Evolutionary conservation across 257 asterid genomes (phyloP).

Genomic region (Solanum piurae): DNA sequence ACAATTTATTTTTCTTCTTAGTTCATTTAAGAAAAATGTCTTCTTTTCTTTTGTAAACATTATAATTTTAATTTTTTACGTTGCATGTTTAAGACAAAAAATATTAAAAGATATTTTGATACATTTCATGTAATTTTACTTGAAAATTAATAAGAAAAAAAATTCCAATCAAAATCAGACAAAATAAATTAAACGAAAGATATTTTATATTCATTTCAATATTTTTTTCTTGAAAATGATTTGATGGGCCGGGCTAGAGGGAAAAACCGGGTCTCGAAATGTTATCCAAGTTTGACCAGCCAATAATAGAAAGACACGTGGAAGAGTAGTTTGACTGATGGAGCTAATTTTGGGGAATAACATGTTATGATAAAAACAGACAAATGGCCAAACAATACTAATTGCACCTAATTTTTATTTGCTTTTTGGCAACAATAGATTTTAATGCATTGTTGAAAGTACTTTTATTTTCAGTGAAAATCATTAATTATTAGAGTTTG

Average conservation of each 20-base stretch:
- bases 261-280: background rate
- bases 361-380: background rate
- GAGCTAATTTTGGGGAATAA: background rate
- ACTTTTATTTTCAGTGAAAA: background rate
- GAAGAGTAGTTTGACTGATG: background rate
- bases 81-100: background rate
- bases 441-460: background rate
- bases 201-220: no score
- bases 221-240: background rate
- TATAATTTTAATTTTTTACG: no score
- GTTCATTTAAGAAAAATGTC: background rate
- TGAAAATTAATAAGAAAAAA: no score
- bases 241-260: background rate
- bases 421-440: background rate
- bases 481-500: background rate
- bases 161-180: no score
- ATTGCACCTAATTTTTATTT: background rate
- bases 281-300: constrained; percentile 11
- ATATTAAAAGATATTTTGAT: background rate
- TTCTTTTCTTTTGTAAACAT: background rate
- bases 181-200: no score
- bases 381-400: background rate
- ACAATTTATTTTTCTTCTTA: background rate
- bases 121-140: background rate
- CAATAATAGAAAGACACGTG: background rate